Conservation (phyloP, 352 stramenopile species). For the Globisporangium alternatum region DNA sequence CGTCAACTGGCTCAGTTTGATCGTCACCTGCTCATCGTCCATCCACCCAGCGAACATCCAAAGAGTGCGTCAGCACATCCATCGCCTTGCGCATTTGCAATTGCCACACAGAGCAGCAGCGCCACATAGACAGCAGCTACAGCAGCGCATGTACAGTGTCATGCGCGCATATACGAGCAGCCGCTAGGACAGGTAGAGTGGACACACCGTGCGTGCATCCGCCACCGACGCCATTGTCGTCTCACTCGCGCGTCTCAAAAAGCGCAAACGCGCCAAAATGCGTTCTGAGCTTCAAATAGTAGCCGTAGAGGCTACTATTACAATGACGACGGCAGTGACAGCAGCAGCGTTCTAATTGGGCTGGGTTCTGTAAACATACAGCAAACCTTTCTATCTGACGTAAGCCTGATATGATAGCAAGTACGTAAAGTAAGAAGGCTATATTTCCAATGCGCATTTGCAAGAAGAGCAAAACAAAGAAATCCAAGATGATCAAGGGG, state of each 20-base stretch:
- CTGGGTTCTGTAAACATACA: no score
- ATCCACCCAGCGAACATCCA: constrained; percentile 6
- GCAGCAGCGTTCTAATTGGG: not conserved
- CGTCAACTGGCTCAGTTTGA: constrained; percentile 51
- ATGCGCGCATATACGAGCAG: not conserved
- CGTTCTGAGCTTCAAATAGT: no score
- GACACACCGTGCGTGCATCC: constrained; percentile 29
- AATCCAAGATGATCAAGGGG: constrained; percentile 64
- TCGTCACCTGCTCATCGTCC: constrained; percentile 33
- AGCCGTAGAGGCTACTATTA: no score
- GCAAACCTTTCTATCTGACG: no score
- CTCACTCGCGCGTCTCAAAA: not conserved
- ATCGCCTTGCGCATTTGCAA: not conserved
- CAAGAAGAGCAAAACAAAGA: not conserved
- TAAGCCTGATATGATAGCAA: not conserved
- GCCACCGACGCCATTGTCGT: constrained; percentile 14
- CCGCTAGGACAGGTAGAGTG: not conserved
- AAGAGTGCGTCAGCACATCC: not conserved
- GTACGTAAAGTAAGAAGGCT: no score
- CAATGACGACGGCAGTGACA: not conserved
- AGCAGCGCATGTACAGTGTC: not conserved
- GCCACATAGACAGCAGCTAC: not conserved
- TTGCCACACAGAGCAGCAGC: not conserved
- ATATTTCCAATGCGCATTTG: not conserved
- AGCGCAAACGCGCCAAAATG: constrained; percentile 4